Percentiles rank a stretch among this genome's conserved stretches.
phyloP scores from a whole-genome alignment of 306 rosid genomes.

The Dalbergia oliveri region DNA sequence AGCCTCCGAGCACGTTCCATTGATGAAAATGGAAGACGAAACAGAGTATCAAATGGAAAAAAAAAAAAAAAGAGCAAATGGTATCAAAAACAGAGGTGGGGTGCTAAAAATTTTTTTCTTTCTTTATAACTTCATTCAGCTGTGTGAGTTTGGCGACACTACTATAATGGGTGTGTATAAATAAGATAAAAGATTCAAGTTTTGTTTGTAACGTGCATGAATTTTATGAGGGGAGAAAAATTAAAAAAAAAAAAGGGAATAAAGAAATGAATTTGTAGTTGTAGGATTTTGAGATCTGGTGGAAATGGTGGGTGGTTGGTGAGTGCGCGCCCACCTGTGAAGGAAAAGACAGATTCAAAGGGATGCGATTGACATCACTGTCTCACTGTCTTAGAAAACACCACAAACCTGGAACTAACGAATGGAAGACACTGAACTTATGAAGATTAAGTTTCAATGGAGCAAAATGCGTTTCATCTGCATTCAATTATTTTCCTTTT shows the following conservation, averaged over 20 bases:
- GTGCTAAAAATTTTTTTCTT: too few relatives aligned
- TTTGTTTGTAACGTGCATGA: neutral
- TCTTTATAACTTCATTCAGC: constrained; percentile 46
- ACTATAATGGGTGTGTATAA: neutral
- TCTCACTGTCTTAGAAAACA: constrained; percentile 34
- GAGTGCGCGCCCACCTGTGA: constrained; percentile 56
- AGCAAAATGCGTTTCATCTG: neutral
- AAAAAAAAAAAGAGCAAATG: constrained; percentile 17
- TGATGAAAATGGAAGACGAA: neutral
- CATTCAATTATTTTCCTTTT: neutral
- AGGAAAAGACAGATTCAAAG: constrained; percentile 64
- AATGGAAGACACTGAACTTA: constrained; percentile 69
- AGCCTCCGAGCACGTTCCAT: constrained; percentile 97
- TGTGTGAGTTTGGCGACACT: constrained; percentile 1
- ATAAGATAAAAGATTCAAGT: too few relatives aligned
- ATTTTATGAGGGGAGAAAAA: constrained; percentile 6
- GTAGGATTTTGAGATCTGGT: constrained; percentile 52
- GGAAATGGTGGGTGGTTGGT: constrained; percentile 67
- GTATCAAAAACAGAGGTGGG: neutral
- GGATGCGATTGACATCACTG: constrained; percentile 12
- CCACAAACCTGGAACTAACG: constrained; percentile 47
- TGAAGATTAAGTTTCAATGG: constrained; percentile 71
- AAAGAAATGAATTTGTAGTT: neutral
- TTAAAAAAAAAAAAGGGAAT: too few relatives aligned
- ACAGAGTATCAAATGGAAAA: neutral